These are phyloP conservation scores for Kodamaea restingae DNA, from an alignment of 805 yeast species.

Conservation along the genomic window DNA sequence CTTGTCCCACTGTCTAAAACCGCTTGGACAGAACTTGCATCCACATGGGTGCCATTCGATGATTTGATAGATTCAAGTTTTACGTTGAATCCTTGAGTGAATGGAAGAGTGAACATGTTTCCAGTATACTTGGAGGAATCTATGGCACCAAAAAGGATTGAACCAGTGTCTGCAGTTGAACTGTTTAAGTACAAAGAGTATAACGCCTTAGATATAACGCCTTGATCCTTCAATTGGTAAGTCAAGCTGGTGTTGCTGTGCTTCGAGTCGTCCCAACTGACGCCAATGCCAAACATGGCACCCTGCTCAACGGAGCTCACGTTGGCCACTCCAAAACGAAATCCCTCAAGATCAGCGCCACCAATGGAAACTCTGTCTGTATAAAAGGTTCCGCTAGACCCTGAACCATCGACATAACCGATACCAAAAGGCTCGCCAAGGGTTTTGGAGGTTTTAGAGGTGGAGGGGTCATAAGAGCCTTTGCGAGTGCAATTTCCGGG, in stretches of 20 bases:
- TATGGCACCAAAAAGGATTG: slow-evolving; percentile 20
- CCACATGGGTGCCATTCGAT: too few species aligned
- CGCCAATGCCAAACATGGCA: slow-evolving; percentile 9
- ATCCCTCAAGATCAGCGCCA: slow-evolving; percentile 4
- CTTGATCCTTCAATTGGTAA: slow-evolving; percentile 11
- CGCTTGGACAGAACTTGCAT: not conserved
- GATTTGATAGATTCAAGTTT: slow-evolving; percentile 1
- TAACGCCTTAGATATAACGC: slow-evolving; percentile 9
- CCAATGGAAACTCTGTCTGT: slow-evolving; percentile 9
- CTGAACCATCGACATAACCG: slow-evolving; percentile 6
- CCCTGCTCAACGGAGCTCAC: slow-evolving; percentile 3
- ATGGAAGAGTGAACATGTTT: slow-evolving; percentile 1
- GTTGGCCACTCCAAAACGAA: slow-evolving; percentile 10
- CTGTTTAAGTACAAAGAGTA: slow-evolving; percentile 16
- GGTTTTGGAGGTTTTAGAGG: too few species aligned
- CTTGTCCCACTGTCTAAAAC: slow-evolving; percentile 4
- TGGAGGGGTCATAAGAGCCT: too few species aligned
- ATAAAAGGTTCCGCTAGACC: slow-evolving; percentile 7
- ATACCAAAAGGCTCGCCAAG: slow-evolving; percentile 4
- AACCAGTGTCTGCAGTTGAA: slow-evolving; percentile 9
- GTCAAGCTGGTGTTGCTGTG: not conserved
- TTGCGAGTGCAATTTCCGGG: too few species aligned
- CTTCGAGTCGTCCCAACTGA: slow-evolving; percentile 6
- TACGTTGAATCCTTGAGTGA: slow-evolving; percentile 6
- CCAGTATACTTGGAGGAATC: slow-evolving; percentile 17